phyloP scores from a whole-genome alignment of 352 stramenopile genomes.

The Globisporangium camurandrum region DNA sequence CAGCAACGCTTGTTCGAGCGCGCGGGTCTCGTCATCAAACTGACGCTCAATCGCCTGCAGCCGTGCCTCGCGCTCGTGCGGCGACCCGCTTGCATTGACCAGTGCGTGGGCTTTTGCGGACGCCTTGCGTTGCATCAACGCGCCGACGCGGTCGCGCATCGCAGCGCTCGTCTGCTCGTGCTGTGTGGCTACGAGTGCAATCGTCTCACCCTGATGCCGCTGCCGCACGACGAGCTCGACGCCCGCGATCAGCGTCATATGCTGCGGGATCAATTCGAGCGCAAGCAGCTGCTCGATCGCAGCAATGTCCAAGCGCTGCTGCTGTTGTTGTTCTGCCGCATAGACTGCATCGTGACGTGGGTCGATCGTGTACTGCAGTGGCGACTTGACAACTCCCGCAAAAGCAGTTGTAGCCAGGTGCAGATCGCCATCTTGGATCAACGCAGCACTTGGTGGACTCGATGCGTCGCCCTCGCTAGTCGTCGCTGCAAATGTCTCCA shows the following conservation, averaged over 20 bases:
- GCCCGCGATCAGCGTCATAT: constrained; percentile 40
- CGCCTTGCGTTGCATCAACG: constrained; percentile 45
- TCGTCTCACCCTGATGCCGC: constrained; percentile 45
- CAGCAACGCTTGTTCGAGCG: constrained; percentile 22
- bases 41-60: constrained; percentile 29
- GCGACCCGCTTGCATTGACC: constrained; percentile 2
- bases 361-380: too few species aligned
- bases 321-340: not conserved
- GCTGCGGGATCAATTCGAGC: constrained; percentile 32
- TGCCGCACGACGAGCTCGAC: constrained; percentile 49
- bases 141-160: constrained; percentile 23
- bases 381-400: too few species aligned
- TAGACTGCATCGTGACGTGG: too few species aligned
- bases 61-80: constrained; percentile 10
- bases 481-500: constrained; percentile 6
- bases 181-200: constrained; percentile 24
- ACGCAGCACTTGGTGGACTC: not conserved
- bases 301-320: constrained; percentile 38
- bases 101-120: constrained; percentile 29
- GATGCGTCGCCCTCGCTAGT: not conserved
- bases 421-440: too few species aligned
- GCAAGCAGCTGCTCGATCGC: constrained; percentile 57
- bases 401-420: too few species aligned
- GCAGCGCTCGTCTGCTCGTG: constrained; percentile 15
- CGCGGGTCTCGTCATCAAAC: constrained; percentile 31